A percentile compares a stretch with the other conserved stretches of the same genome.
Evolutionary conservation across 768 basidiomycete genomes (phyloP).

Genomic region (Mycena sanguinolenta): DNA sequence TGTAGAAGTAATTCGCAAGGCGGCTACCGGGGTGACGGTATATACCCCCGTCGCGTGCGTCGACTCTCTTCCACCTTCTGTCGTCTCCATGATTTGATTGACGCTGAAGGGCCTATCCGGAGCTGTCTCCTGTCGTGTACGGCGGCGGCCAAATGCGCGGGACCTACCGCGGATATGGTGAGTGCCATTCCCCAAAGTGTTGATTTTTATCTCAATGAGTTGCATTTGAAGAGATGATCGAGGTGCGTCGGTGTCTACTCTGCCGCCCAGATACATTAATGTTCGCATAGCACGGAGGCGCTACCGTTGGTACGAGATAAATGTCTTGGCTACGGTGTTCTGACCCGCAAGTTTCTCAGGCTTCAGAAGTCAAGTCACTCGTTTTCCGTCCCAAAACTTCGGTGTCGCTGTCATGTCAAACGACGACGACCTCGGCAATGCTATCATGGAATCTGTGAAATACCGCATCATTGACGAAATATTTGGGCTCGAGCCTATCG

Average conservation of each 20-base stretch:
- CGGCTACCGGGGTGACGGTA: constrained; percentile 42
- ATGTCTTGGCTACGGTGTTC: too few relatives aligned
- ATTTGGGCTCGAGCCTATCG: constrained; percentile 40
- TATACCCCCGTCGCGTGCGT: constrained; percentile 36
- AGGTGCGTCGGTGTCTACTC: constrained; percentile 16
- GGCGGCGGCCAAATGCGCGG: constrained; percentile 41
- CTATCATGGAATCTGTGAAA: constrained; percentile 40
- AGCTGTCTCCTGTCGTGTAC: constrained; percentile 44
- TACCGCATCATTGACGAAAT: constrained; percentile 44
- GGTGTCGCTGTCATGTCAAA: constrained; percentile 46
- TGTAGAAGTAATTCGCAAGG: constrained; percentile 38
- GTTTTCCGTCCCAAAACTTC: constrained; percentile 36
- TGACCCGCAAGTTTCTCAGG: too few relatives aligned
- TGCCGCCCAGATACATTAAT: not conserved
- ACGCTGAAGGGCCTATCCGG: constrained; percentile 27
- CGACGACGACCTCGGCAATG: constrained; percentile 40
- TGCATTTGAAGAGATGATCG: constrained; percentile 29
- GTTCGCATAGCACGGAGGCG: constrained; percentile 33
- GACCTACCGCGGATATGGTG: constrained; percentile 45
- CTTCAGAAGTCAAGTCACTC: constrained; percentile 37
- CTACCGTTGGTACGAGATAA: constrained; percentile 31
- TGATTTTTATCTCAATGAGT: constrained; percentile 30
- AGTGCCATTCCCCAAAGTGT: constrained; percentile 8
- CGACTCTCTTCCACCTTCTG: not conserved
- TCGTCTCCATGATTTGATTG: not conserved